Percentiles rank a stretch among this genome's conserved stretches.
Conservation (phyloP, 2,329 filamentous ascomycete species). For the Zymoseptoria tritici region DNA sequence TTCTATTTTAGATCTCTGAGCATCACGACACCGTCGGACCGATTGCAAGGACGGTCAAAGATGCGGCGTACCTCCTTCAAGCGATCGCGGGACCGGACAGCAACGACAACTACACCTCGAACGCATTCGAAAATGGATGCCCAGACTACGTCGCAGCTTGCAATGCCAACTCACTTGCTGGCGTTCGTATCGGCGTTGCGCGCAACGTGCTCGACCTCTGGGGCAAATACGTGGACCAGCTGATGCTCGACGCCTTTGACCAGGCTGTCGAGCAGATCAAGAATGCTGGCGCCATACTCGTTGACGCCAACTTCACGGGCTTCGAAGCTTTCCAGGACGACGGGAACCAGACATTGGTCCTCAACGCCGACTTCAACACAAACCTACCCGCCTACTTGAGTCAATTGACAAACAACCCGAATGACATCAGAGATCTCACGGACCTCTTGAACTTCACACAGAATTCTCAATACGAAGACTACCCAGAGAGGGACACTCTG, state of each 20-base stretch:
- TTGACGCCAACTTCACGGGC: conserved; percentile 17
- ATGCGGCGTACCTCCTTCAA: conserved; percentile 51
- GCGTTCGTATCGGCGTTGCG: conserved; percentile 57
- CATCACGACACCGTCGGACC: conserved; percentile 52
- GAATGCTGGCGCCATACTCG: conserved; percentile 14
- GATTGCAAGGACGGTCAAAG: conserved; percentile 52
- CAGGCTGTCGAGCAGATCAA: conserved; percentile 10
- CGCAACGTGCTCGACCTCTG: conserved; percentile 47
- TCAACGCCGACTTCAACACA: conserved; percentile 53
- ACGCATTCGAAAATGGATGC: conserved; percentile 46
- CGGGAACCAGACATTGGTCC: conserved; percentile 37
- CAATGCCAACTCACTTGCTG: conserved; percentile 42
- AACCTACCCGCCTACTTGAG: conserved; percentile 52
- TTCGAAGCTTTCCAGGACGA: conserved; percentile 31
- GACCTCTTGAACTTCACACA: conserved; percentile 53
- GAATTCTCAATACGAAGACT: conserved; percentile 47
- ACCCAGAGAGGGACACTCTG: conserved; percentile 52
- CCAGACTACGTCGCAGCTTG: conserved; percentile 57
- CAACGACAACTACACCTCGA: conserved; percentile 51
- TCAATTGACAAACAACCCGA: conserved; percentile 51
- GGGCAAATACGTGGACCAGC: conserved; percentile 27
- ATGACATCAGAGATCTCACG: conserved; percentile 45
- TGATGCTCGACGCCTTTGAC: conserved; percentile 38
- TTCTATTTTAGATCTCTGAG: conserved; percentile 39
- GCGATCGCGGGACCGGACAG: conserved; percentile 50